Base-by-base conservation (phyloP, 1,284 basidiomycete genomes). In the Cryptococcus wingfieldii region DNA sequence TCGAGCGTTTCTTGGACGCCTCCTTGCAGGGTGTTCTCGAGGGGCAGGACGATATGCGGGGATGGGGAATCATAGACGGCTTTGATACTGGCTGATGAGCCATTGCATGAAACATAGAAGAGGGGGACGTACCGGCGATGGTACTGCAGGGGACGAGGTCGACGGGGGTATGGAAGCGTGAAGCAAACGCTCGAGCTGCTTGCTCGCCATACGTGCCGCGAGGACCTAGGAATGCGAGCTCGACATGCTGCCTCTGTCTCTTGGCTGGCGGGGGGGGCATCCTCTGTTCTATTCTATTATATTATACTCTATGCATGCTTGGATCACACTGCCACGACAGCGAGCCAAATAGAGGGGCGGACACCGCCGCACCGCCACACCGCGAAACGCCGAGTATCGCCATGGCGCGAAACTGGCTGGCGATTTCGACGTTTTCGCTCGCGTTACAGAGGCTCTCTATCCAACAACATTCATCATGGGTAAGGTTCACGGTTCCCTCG, bases 401-500 rank as follows among this genome's bases (percentile, higher is more conserved):
- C 23, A 23, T 31, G 7, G 7, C 31, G 31, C 31, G 31, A 34
- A 34, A 34, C 31, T 34, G 31, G 31, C 31, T 34, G 31, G 7
- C 31, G 23, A 34, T 34, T 34, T 34, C 31, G 31, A 34, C 7
- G 31, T 34, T 34, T 31, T 31, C 31, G 31, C 31, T 34, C 31
- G 31, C 31, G 31, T 10, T 34, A 10, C 31, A 34, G 7, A 34
- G 31, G 31, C 27, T 46, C 19, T 46, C 41, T 46, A 46, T 23
- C 44, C 44, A 46, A 25, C 44, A 46, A 56, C 55, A 71, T 46
- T 59, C 74, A 76, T 58, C 50, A 82, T 81, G 80, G 80, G 80
- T 73, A 81, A 82, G 77, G 95, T 97, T 82, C 94, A 98, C 89
- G 94, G 95, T 80, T 97, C 94, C 78, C 92, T 98, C 82, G 94